Conservation (phyloP, 2,329 filamentous ascomycete species). For the Fusarium subtropicale region DNA sequence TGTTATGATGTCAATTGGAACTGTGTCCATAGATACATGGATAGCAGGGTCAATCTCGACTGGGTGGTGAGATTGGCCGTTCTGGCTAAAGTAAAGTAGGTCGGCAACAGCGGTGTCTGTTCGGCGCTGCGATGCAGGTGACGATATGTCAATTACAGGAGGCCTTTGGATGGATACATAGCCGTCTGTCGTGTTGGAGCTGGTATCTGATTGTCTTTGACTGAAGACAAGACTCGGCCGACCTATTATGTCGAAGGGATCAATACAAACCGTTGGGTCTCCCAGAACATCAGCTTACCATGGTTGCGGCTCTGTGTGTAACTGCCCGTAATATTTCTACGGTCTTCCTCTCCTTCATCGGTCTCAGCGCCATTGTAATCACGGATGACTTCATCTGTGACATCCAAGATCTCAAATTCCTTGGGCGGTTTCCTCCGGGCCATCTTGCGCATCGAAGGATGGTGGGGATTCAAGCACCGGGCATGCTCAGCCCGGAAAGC, state of each 20-base stretch:
- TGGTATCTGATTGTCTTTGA: background rate
- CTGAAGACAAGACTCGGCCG: background rate
- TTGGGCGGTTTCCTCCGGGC: slow-evolving; percentile 44
- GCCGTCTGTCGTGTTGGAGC: slow-evolving; percentile 10
- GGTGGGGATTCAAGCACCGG: slow-evolving; percentile 47
- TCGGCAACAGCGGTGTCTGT: slow-evolving; percentile 54
- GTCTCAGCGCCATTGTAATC: slow-evolving; percentile 50
- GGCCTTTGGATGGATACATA: slow-evolving; percentile 18
- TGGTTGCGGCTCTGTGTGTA: background rate
- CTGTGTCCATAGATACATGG: slow-evolving; percentile 37
- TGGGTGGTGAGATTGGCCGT: slow-evolving; percentile 39
- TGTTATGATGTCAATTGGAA: slow-evolving; percentile 30
- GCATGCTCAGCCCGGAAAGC: slow-evolving; percentile 54
- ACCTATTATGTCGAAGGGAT: background rate
- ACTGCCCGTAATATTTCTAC: slow-evolving; percentile 17
- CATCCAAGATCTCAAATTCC: slow-evolving; percentile 53
- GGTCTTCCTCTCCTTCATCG: slow-evolving; percentile 33
- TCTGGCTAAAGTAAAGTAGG: slow-evolving; percentile 52
- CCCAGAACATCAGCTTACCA: slow-evolving; percentile 7
- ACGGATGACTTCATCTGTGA: slow-evolving; percentile 53
- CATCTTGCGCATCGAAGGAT: slow-evolving; percentile 52
- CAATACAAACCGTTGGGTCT: background rate
- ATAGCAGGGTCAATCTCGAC: slow-evolving; percentile 40
- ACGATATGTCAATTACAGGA: slow-evolving; percentile 18
- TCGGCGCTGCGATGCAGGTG: slow-evolving; percentile 45